These are phyloP conservation scores for Trifolium subterraneum DNA, from an alignment of 306 rosid species.

Conservation along the genomic window DNA sequence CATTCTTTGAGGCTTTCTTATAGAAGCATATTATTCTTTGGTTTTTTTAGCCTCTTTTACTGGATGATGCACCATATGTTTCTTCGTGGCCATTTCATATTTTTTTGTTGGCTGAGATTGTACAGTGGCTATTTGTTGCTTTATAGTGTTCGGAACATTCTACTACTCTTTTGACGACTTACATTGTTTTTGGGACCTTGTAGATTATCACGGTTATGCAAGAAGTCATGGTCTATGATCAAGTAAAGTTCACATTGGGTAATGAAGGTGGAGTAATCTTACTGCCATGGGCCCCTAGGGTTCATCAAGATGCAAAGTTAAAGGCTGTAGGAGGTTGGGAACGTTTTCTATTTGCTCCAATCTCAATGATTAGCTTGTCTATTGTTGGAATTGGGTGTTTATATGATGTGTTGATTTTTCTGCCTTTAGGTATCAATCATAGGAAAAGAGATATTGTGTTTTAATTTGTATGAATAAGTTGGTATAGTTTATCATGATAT, in stretches of 20 bases:
- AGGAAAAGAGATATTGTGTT: too few species aligned
- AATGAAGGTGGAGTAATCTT: constrained; percentile 58
- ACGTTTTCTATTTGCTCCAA: constrained; percentile 46
- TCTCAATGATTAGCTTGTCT: constrained; percentile 35
- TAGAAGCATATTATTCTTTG: background rate
- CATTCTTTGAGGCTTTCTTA: constrained; percentile 18
- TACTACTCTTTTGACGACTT: constrained; percentile 40
- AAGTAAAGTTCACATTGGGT: constrained; percentile 64
- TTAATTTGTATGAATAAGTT: too few species aligned
- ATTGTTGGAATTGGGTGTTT: too few species aligned
- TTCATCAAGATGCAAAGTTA: constrained; percentile 82
- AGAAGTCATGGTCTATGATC: constrained; percentile 77
- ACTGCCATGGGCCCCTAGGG: constrained; percentile 85
- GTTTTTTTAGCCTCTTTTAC: constrained; percentile 3
- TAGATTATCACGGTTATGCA: constrained; percentile 68
- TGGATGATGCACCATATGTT: constrained; percentile 16
- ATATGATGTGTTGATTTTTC: too few species aligned
- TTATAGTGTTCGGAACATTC: constrained; percentile 24
- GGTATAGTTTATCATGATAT: too few species aligned
- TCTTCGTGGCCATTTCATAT: constrained; percentile 10
- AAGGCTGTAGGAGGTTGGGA: constrained; percentile 82
- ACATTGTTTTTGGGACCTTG: constrained; percentile 40
- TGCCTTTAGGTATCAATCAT: too few species aligned
- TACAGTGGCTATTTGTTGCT: constrained; percentile 26
- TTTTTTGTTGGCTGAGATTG: constrained; percentile 4